Evolutionary conservation across 257 asterid species (phyloP).

Genomic region (Agastache rugosa): DNA sequence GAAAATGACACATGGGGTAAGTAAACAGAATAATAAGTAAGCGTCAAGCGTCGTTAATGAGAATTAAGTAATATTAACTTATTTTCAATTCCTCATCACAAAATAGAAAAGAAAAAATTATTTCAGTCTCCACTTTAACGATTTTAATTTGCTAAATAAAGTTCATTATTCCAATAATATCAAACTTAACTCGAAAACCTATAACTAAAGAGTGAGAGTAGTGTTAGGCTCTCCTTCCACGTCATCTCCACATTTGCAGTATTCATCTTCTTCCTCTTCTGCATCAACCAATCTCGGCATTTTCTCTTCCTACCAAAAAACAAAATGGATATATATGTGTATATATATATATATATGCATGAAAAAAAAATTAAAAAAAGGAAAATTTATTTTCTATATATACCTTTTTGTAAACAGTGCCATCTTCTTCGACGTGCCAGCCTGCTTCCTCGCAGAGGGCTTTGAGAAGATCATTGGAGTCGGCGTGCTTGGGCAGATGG

Average conservation of each 20-base stretch:
- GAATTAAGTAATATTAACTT: too few species aligned
- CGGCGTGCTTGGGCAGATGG: slow-evolving; percentile 66
- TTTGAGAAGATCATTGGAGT: slow-evolving; percentile 71
- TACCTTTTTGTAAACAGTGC: slow-evolving; percentile 55
- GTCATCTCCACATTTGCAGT: slow-evolving; percentile 45
- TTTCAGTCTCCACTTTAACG: too few species aligned
- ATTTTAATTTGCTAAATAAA: too few species aligned
- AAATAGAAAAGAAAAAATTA: too few species aligned
- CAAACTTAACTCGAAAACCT: neutral
- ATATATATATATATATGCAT: too few species aligned
- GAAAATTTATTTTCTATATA: neutral
- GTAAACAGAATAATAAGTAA: too few species aligned
- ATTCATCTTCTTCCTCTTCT: slow-evolving; percentile 38
- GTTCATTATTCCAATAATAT: too few species aligned
- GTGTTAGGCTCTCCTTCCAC: slow-evolving; percentile 37
- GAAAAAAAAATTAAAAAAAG: neutral
- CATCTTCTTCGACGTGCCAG: slow-evolving; percentile 79
- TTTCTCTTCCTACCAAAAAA: slow-evolving; percentile 28
- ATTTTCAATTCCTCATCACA: neutral
- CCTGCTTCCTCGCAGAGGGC: slow-evolving; percentile 87
- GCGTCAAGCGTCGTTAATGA: too few species aligned
- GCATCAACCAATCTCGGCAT: slow-evolving; percentile 42
- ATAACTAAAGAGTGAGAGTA: slow-evolving; percentile 42
- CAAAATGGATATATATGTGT: too few species aligned
- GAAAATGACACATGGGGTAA: too few species aligned